These are phyloP conservation scores for Rhodotorula sp. DNA, from an alignment of 1,284 basidiomycete species.

Conservation along the genomic window DNA sequence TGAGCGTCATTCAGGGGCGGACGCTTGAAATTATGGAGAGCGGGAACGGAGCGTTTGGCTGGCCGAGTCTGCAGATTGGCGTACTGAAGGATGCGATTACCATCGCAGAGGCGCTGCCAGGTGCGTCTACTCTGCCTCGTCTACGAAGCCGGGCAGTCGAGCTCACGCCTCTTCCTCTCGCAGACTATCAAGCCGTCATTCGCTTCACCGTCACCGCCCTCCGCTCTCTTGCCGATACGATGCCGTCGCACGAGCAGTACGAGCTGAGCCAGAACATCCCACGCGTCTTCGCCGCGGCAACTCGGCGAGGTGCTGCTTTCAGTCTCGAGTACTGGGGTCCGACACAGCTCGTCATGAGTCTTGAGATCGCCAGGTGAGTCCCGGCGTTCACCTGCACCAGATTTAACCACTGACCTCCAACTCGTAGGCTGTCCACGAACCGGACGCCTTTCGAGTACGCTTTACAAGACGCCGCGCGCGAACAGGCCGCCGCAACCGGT, in stretches of 20 bases:
- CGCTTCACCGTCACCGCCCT: conserved; percentile 39
- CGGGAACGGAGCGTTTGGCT: conserved; percentile 63
- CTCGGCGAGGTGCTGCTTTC: conserved; percentile 25
- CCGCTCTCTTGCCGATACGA: conserved; percentile 40
- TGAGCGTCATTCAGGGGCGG: conserved; percentile 22
- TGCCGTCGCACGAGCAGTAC: conserved; percentile 45
- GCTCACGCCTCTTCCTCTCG: conserved; percentile 28
- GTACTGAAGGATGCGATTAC: conserved; percentile 85
- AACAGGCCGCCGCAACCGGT: conserved; percentile 3
- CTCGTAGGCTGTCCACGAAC: conserved; percentile 71
- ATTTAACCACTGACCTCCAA: too few relatives aligned
- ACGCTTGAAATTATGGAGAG: conserved; percentile 42
- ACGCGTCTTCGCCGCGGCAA: conserved; percentile 36
- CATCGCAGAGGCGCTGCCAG: conserved; percentile 85
- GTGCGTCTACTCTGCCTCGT: conserved; percentile 54
- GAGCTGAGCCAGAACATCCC: conserved; percentile 40
- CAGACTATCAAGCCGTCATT: conserved; percentile 44
- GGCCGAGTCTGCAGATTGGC: conserved; percentile 89
- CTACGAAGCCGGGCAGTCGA: conserved; percentile 5
- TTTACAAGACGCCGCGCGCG: conserved; percentile 31
- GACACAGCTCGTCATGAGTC: conserved; percentile 38
- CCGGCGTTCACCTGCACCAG: too few relatives aligned
- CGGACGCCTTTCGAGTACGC: conserved; percentile 70
- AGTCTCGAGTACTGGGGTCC: conserved; percentile 50
- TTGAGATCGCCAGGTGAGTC: conserved; percentile 33